phyloP scores from a whole-genome alignment of 1,139 yeast species.

The Ogataea hybrid region DNA sequence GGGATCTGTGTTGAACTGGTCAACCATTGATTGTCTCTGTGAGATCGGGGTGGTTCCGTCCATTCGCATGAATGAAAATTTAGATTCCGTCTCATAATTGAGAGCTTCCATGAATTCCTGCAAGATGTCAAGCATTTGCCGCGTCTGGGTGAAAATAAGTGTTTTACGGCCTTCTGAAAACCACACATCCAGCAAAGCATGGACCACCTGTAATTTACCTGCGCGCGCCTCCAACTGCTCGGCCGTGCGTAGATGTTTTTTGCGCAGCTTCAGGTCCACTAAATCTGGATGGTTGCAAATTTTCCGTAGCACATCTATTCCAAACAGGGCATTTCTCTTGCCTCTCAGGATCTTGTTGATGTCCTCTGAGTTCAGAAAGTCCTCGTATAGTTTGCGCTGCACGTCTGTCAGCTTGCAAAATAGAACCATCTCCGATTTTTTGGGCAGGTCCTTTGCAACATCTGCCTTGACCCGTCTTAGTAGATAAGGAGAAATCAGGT shows the following conservation, averaged over 20 bases:
- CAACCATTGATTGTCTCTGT: slow-evolving; percentile 75
- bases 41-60: slow-evolving; percentile 90
- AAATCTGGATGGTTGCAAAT: slow-evolving; percentile 97
- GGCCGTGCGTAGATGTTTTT: slow-evolving; percentile 56
- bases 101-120: slow-evolving; percentile 56
- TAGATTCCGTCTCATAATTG: slow-evolving; percentile 27
- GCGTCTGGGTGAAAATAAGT: slow-evolving; percentile 82
- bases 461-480: slow-evolving; percentile 85
- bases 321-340: slow-evolving; percentile 76
- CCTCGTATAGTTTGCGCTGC: slow-evolving; percentile 73
- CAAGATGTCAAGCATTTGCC: slow-evolving; percentile 89
- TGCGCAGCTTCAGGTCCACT: slow-evolving; percentile 49
- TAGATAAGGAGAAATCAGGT: slow-evolving; percentile 85
- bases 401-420: slow-evolving; percentile 80
- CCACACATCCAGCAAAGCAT: slow-evolving; percentile 77
- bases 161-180: slow-evolving; percentile 73
- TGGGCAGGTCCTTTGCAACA: slow-evolving; percentile 95
- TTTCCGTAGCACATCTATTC: slow-evolving; percentile 85
- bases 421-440: slow-evolving; percentile 89
- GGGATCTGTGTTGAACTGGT: slow-evolving; percentile 65
- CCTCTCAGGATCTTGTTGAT: slow-evolving; percentile 71
- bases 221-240: slow-evolving; percentile 44
- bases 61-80: slow-evolving; percentile 70
- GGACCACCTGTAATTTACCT: slow-evolving; percentile 90
- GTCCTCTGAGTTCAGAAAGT: slow-evolving; percentile 75